Base-by-base conservation (phyloP, 2,329 filamentous ascomycete species). In the Neonectria neomacrospora region DNA sequence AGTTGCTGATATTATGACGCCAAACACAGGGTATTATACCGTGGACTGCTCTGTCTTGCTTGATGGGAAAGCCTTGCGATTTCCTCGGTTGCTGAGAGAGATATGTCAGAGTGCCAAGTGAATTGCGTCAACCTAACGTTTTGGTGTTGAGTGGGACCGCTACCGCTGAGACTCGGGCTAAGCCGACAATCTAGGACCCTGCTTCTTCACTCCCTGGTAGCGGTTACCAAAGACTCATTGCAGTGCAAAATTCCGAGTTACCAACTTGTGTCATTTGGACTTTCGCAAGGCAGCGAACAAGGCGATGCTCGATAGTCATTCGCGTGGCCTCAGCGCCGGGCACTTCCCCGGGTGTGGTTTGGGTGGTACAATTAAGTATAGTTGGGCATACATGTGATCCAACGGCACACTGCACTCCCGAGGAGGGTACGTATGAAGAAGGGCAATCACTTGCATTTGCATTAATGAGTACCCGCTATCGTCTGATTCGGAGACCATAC, bases 81-180 rank as follows among this genome's bases (percentile, higher is more conserved):
- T 44, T 16, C 14, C 12, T 26, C 8, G 50, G 47, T 57, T 57
- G 54, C 45, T 20, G 28, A 51, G 55, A 58, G 47, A 45, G 34
- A 52, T 50, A 32, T 34, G n/a, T 58, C 16, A 28, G 18, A 37
- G 23, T 44, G 47, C 47, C 34, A 34, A 37, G 18, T 51, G 26
- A 58, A 42, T 42, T 52, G 47, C 55, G 37, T 42, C 34, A 57
- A 50, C n/a, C 37, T 14, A 32, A 37, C 37, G 23, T 47, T 52
- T 44, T 45, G 47, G 26, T 26, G 41, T 42, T 41, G 20, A 39
- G 55, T 58, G 55, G 55, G 55, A 58, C 47, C 7, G n/a, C 28
- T 42, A 58, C 47, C 7, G n/a, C 18, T 32, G 34, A 52, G 54
- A 52, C 37, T 55, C 28, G 41, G 47, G 37, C 47, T 32, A 52